Evolutionary conservation across 2,329 filamentous ascomycete species (phyloP).

Genomic region (Dothistroma septosporum): DNA sequence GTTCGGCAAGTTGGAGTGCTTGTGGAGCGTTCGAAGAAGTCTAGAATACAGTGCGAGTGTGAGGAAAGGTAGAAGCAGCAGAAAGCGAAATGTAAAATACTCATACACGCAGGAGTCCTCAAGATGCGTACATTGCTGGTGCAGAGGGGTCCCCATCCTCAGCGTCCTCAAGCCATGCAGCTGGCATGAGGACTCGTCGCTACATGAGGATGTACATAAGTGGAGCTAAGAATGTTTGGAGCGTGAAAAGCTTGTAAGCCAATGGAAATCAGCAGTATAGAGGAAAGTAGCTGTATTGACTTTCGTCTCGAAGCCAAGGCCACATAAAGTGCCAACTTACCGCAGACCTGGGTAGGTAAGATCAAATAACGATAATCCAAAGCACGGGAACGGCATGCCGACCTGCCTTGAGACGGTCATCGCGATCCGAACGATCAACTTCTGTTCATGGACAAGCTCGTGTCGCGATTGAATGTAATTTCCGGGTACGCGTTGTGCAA

Average conservation of each 20-base stretch:
- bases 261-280: neutral
- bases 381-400: neutral
- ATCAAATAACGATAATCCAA: neutral
- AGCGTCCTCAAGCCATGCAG: neutral
- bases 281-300: neutral
- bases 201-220: neutral
- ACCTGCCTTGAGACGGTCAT: neutral
- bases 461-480: conserved; percentile 1
- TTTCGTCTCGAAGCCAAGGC: neutral
- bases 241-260: neutral
- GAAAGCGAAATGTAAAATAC: neutral
- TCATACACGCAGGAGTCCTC: neutral
- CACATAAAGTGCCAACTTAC: neutral
- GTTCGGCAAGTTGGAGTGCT: conserved; percentile 12
- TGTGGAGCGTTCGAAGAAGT: neutral
- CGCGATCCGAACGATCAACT: neutral
- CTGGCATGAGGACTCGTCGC: too few relatives aligned
- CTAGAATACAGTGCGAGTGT: neutral
- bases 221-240: neutral
- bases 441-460: neutral
- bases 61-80: neutral
- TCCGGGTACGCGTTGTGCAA: conserved; percentile 5
- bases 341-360: neutral
- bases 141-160: neutral
- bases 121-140: neutral